These are phyloP conservation scores for Drosera spatulata DNA, from an alignment of 179 eudicot genomes.

Conservation along the genomic window DNA sequence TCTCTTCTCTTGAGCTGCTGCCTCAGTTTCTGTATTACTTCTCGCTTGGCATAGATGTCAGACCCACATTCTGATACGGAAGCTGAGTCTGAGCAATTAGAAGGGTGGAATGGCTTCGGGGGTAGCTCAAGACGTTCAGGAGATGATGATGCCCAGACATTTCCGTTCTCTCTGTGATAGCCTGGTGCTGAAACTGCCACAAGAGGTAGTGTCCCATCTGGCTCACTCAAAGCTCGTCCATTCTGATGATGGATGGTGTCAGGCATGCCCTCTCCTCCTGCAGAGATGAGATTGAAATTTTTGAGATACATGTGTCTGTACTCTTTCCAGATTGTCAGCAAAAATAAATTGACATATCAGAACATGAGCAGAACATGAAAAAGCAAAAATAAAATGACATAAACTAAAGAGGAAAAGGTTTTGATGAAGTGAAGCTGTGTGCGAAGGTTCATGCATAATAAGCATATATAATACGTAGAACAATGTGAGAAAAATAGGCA, in stretches of 20 bases:
- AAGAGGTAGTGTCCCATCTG: conserved; percentile 63
- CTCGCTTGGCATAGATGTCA: conserved; percentile 85
- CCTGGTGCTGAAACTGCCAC: conserved; percentile 60
- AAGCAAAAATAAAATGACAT: too few relatives aligned
- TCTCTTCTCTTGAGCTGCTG: conserved; percentile 92
- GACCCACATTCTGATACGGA: conserved; percentile 90
- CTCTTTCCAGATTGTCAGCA: too few relatives aligned
- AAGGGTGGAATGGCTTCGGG: conserved; percentile 48
- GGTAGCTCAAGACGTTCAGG: conserved; percentile 58
- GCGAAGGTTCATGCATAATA: too few relatives aligned
- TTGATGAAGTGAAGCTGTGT: too few relatives aligned
- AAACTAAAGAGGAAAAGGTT: too few relatives aligned
- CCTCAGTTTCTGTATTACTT: conserved; percentile 89
- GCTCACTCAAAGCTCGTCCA: conserved; percentile 43
- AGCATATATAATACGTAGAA: too few relatives aligned
- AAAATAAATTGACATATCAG: too few relatives aligned
- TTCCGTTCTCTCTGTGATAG: conserved; percentile 45
- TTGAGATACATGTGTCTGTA: too few relatives aligned
- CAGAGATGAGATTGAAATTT: conserved; percentile 1
- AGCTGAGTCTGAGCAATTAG: conserved; percentile 83
- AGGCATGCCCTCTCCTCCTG: conserved; percentile 41
- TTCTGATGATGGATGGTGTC: conserved; percentile 43
- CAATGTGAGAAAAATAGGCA: too few relatives aligned
- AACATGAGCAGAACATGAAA: too few relatives aligned
- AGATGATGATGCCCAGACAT: conserved; percentile 53